Conservation (phyloP, 176 grass and related monocot species). For the Guadua angustifolia region DNA sequence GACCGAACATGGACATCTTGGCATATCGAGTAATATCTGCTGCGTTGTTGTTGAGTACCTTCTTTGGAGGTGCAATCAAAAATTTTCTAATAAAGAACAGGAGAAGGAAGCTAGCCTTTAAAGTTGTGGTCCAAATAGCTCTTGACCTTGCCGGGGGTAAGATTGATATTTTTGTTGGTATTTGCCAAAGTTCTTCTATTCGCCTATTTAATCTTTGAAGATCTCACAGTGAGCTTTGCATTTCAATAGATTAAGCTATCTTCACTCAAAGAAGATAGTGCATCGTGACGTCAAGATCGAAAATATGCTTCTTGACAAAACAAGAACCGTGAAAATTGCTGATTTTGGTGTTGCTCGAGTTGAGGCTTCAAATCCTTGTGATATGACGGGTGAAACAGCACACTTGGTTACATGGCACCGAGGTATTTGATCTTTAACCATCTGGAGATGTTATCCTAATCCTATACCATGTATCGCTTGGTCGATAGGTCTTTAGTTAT, state of each 20-base stretch:
- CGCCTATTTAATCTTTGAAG: slow-evolving; percentile 12
- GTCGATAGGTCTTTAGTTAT: neutral
- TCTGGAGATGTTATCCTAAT: neutral
- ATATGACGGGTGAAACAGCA: slow-evolving; percentile 99
- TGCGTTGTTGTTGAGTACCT: slow-evolving; percentile 96
- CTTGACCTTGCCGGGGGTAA: slow-evolving; percentile 96
- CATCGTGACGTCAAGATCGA: slow-evolving; percentile 98
- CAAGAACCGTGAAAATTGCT: slow-evolving; percentile 92
- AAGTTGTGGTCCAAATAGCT: slow-evolving; percentile 84
- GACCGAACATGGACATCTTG: slow-evolving; percentile 89
- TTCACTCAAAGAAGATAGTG: slow-evolving; percentile 97
- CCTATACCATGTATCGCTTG: slow-evolving; percentile 15
- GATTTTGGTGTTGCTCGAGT: slow-evolving; percentile 99
- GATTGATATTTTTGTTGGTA: neutral
- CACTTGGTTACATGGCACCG: slow-evolving; percentile 99
- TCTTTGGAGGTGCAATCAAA: slow-evolving; percentile 94
- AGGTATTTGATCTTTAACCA: slow-evolving; percentile 62
- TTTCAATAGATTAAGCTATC: slow-evolving; percentile 82
- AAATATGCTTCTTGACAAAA: slow-evolving; percentile 98
- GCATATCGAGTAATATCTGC: slow-evolving; percentile 87
- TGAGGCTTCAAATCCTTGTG: slow-evolving; percentile 97
- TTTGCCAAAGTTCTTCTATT: slow-evolving; percentile 31
- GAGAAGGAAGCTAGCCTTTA: slow-evolving; percentile 96
- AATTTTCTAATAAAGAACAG: slow-evolving; percentile 98
- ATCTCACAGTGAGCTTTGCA: slow-evolving; percentile 15